Percentiles rank a stretch among this genome's conserved stretches.
Conservation (phyloP, 768 basidiomycete species). For the Chiua virens region DNA sequence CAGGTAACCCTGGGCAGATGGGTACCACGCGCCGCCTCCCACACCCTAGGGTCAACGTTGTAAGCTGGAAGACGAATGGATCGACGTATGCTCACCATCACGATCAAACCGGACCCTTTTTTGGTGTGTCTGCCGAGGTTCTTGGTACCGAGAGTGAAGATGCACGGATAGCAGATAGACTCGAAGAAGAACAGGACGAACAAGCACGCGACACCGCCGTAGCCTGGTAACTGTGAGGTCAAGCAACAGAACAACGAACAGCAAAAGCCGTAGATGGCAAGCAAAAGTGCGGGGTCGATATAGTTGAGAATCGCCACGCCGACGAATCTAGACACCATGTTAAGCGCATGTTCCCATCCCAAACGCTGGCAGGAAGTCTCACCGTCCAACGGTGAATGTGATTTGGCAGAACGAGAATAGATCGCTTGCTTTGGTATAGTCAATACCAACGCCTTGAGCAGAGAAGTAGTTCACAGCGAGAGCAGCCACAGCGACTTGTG, state of each 20-base stretch:
- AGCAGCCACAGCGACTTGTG: constrained; percentile 65
- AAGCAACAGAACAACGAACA: constrained; percentile 55
- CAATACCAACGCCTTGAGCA: constrained; percentile 60
- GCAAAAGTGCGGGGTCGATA: constrained; percentile 63
- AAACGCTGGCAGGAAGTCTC: constrained; percentile 11
- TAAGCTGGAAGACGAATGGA: neutral
- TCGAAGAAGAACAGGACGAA: constrained; percentile 74
- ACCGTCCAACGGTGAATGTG: constrained; percentile 64
- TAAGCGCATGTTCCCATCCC: neutral
- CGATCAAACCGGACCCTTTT: constrained; percentile 60
- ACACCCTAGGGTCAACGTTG: constrained; percentile 41
- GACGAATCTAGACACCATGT: constrained; percentile 48
- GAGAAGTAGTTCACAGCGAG: constrained; percentile 69
- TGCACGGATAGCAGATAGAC: constrained; percentile 71
- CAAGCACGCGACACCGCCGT: constrained; percentile 56
- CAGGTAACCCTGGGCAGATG: constrained; percentile 56
- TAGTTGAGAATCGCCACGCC: constrained; percentile 59
- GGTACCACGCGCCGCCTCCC: constrained; percentile 70
- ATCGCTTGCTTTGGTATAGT: constrained; percentile 52
- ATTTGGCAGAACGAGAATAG: constrained; percentile 73
- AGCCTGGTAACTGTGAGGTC: constrained; percentile 50
- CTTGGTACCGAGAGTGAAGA: constrained; percentile 67
- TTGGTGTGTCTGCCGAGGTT: constrained; percentile 62
- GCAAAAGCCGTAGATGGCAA: constrained; percentile 50
- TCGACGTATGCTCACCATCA: constrained; percentile 43